Conservation (phyloP, 768 basidiomycete species). For the Suillus occidentalis region DNA sequence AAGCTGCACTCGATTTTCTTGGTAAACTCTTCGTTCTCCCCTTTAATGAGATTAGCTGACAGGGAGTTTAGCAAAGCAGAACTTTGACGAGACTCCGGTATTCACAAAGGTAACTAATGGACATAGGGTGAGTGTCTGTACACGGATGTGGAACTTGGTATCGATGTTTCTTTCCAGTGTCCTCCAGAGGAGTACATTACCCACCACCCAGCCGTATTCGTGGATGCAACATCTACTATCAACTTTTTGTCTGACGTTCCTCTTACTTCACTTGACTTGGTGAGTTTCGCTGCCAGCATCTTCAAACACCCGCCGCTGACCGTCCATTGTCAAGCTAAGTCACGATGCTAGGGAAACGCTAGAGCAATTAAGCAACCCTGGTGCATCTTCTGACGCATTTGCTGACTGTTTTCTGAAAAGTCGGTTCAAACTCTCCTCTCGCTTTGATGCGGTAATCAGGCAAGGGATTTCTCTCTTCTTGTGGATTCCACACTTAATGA, state of each 20-base stretch:
- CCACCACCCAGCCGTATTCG: constrained; percentile 59
- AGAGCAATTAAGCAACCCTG: constrained; percentile 52
- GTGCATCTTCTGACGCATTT: constrained; percentile 60
- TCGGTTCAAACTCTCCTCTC: constrained; percentile 56
- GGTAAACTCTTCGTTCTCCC: constrained; percentile 44
- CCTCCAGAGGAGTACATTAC: constrained; percentile 54
- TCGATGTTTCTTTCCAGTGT: constrained; percentile 42
- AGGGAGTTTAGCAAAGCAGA: constrained; percentile 57
- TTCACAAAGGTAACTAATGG: constrained; percentile 59
- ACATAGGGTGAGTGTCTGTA: constrained; percentile 46
- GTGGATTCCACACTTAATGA: constrained; percentile 8
- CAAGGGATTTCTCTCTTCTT: constrained; percentile 28
- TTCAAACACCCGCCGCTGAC: constrained; percentile 3
- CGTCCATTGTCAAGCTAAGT: constrained; percentile 50
- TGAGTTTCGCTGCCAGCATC: constrained; percentile 32
- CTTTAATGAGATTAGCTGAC: constrained; percentile 14
- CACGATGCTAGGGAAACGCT: constrained; percentile 78
- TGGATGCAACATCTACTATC: constrained; percentile 73
- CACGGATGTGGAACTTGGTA: background rate
- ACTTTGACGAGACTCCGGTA: constrained; percentile 55
- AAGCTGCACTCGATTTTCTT: constrained; percentile 81
- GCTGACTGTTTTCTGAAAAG: constrained; percentile 72
- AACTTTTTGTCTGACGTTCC: constrained; percentile 82
- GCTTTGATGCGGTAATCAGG: constrained; percentile 77
- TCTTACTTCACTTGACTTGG: constrained; percentile 73